Base-by-base conservation (phyloP, 192 early-diverging fungal genomes). In the Backusella psychrophila region DNA sequence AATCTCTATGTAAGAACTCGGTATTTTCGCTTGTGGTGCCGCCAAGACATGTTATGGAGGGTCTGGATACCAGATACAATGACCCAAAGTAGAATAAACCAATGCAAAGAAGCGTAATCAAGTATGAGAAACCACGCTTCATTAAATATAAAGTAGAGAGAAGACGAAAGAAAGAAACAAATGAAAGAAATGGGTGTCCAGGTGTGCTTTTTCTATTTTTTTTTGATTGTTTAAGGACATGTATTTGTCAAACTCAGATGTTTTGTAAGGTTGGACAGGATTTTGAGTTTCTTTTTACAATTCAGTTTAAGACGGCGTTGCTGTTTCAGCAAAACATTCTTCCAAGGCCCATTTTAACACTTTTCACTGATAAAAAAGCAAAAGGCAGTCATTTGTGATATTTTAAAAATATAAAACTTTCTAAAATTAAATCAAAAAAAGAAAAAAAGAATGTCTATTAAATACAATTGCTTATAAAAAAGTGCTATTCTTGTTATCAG, bases 21-120 rank as follows among this genome's bases (percentile, higher is more conserved):
- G 23, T n/a, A 31, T 35, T 44, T 52, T 72, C 71, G 8, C 19
- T 41, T 26, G 26, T 41, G 19, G 1, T 19, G 17, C 8, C n/a
- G 7, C 8, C 26, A 26, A 53, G 14, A 39, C 33, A 59, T 23
- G 14, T 35, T 33, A 12, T 26, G 4, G 72, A 63, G 2, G 72
- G 46, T n/a, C 9, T 31, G 3, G 72, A 73, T n/a, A 73, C 31
- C 26, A 73, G 15, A 36, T 73, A 73, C 19, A 73, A 26, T 56
- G 72, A 73, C 19, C 72, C 72, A 38, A 73, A 63, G 29, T 73
- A 73, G 7, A 73, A 53, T 29, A 44, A 19, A 34, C 39, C 21
- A 29, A 71, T 44, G 14, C 26, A 49, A 6, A 46, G 15, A 21
- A 71, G 39, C 9, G 70, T 49, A 26, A 71, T 1, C 34, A 71